Base-by-base conservation (phyloP, 163 green algal species). In the Chloromonas sp. region DNA sequence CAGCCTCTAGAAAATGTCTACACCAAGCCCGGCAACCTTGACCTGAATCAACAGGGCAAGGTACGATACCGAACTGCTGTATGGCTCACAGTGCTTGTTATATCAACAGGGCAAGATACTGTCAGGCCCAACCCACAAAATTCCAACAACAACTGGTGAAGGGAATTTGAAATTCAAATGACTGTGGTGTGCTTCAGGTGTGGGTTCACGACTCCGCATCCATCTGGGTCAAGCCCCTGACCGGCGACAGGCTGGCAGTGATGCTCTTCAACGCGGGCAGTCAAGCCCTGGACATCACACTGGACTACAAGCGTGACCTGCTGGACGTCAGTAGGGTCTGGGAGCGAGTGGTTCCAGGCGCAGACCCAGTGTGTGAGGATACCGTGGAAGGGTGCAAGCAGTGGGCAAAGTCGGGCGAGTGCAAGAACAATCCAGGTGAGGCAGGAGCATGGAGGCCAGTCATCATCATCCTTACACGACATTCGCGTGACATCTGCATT, bases 231-330 rank as follows among this genome's bases (percentile, higher is more conserved):
- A 92, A 90, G 66, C 85, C 89, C 2, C 82, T 96, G 82, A 70
- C 85, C 1, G 92, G 87, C 11, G 90, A 88, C 60, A 82, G 66
- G 0, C 71, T 88, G 0, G 93, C 90, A 36, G 87, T 92, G 36
- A 85, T 94, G 70, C 79, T 95, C 58, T 91, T 94, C 83, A 95
- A 95, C 86, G 74, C 84, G 58, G 85, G 83, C 36, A 60, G 79
- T 57, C 60, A 5, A 0, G 36, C 84, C 2, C 60, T 15, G 14
- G 86, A 89, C 83, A 88, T 91, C 57, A 86, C 82, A 15, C 36
- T 85, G 0, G 66, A 82, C 57, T 84, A 3, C 78, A 83, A 66
- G 0, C 85, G 85, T 70, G 85, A 92, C 81, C n/a, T 92, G 81
- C 81, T 85, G 2, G 60, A 79, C 0, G 57, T 71, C 58, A 1